Conservation (phyloP, 2,329 filamentous ascomycete genomes). For the Sclerotinia minor region DNA sequence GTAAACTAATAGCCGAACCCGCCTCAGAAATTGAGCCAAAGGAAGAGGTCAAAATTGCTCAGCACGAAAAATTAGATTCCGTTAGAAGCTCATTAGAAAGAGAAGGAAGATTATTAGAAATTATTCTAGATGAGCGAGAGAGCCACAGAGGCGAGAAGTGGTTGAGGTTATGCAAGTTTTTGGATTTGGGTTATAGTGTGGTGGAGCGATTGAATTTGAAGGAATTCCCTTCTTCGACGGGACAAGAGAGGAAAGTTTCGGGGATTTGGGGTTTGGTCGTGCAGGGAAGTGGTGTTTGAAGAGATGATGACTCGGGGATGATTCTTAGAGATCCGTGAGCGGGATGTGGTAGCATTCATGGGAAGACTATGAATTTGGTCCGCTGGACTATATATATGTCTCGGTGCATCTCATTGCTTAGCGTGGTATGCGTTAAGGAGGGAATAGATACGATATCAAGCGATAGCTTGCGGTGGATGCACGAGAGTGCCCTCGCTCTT, state of each 20-base stretch:
- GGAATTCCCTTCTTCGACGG: slow-evolving; percentile 12
- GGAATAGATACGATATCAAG: neutral
- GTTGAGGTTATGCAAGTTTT: slow-evolving; percentile 20
- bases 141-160: slow-evolving; percentile 21
- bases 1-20: neutral
- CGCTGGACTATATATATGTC: neutral
- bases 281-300: slow-evolving; percentile 19
- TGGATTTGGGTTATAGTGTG: slow-evolving; percentile 23
- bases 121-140: slow-evolving; percentile 17
- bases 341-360: neutral
- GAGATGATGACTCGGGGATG: neutral
- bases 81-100: neutral
- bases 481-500: neutral
- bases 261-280: slow-evolving; percentile 5
- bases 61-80: neutral
- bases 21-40: neutral
- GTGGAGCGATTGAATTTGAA: slow-evolving; percentile 25
- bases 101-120: slow-evolving; percentile 19
- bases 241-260: neutral
- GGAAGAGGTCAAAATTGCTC: neutral
- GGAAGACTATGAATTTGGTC: no score
- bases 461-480: neutral
- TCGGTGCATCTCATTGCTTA: neutral
- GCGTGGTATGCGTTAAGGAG: neutral
- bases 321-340: neutral